Percentiles rank a stretch among this genome's conserved stretches.
These are phyloP conservation scores for Durio zibethinus DNA, from an alignment of 345 rosid genomes.

Conservation along the genomic window DNA sequence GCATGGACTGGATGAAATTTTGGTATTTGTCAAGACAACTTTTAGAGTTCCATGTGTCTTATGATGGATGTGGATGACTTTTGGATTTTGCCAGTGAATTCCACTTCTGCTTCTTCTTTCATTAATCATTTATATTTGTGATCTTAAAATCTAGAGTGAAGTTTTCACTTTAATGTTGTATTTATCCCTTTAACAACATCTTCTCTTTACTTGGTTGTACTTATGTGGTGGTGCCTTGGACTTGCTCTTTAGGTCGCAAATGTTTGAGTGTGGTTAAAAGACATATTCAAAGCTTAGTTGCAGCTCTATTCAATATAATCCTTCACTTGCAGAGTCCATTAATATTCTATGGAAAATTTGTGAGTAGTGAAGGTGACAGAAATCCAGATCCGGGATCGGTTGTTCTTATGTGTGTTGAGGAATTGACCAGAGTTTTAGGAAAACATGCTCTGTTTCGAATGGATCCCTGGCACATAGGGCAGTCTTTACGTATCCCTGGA, in stretches of 20 bases:
- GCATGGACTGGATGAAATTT: not conserved
- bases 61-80: not conserved
- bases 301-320: slow-evolving; percentile 69
- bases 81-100: not conserved
- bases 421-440: slow-evolving; percentile 72
- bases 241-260: slow-evolving; percentile 56
- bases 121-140: not conserved
- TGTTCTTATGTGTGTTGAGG: slow-evolving; percentile 86
- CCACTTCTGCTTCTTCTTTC: not conserved
- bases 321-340: slow-evolving; percentile 75
- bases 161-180: not conserved
- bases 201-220: not conserved
- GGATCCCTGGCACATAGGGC: slow-evolving; percentile 74
- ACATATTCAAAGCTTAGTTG: slow-evolving; percentile 58
- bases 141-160: slow-evolving; percentile 1
- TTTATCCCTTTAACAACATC: not conserved
- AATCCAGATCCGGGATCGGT: slow-evolving; percentile 80
- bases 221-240: slow-evolving; percentile 24
- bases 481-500: slow-evolving; percentile 64
- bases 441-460: slow-evolving; percentile 60
- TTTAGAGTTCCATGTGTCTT: not conserved
- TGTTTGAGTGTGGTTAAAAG: slow-evolving; percentile 55
- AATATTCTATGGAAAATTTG: slow-evolving; percentile 40
- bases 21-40: not conserved
- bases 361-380: slow-evolving; percentile 23